Percentiles rank a stretch among this genome's conserved stretches.
Conservation (phyloP, 768 basidiomycete genomes). For the Phallus indusiatus region DNA sequence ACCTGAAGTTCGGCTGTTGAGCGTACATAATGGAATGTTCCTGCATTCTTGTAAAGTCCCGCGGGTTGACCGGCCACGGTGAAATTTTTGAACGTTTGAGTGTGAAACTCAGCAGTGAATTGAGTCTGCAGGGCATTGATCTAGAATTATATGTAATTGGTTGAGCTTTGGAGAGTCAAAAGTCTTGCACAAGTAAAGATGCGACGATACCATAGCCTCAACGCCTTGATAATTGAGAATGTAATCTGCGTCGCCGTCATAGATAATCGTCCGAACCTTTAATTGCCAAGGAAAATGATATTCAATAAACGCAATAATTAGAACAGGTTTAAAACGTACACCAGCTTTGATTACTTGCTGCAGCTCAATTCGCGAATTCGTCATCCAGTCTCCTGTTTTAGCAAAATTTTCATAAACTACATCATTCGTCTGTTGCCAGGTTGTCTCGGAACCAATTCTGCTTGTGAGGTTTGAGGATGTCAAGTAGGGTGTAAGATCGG, state of each 20-base stretch:
- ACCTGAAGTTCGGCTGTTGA: background rate
- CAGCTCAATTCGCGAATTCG: conserved; percentile 33
- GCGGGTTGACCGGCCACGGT: conserved; percentile 40
- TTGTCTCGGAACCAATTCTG: conserved; percentile 35
- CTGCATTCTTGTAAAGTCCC: conserved; percentile 51
- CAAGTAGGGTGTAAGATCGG: conserved; percentile 26
- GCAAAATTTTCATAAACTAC: conserved; percentile 40
- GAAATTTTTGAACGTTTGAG: conserved; percentile 36
- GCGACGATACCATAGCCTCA: conserved; percentile 41
- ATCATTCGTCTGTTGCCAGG: conserved; percentile 32
- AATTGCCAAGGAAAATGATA: background rate
- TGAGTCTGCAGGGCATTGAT: conserved; percentile 38
- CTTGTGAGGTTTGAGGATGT: conserved; percentile 13
- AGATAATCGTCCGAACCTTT: conserved; percentile 34
- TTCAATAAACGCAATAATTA: no score
- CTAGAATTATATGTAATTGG: conserved; percentile 16
- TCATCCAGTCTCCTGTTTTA: conserved; percentile 50
- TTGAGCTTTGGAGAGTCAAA: background rate
- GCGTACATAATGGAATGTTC: conserved; percentile 46
- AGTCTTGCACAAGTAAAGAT: no score
- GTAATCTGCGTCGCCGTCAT: conserved; percentile 47
- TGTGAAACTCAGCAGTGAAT: conserved; percentile 32
- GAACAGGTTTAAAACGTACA: conserved; percentile 17
- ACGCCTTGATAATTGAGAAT: conserved; percentile 28
- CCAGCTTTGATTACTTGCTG: conserved; percentile 53